Conservation (phyloP, 2,329 filamentous ascomycete species). For the Anthostomella pinea region DNA sequence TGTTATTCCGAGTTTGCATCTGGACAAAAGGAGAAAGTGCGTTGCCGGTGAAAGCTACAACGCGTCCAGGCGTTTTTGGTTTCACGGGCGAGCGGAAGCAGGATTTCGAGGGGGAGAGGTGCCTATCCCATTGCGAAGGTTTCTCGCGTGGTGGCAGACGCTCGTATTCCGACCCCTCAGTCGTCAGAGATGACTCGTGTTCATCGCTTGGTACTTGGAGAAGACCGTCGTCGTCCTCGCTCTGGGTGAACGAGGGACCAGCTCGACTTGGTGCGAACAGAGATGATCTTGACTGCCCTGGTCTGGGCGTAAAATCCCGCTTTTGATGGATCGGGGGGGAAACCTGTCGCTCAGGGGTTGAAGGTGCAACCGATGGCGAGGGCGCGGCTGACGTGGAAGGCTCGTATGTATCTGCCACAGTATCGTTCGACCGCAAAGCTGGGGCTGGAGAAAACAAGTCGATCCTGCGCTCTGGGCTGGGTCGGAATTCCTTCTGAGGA, state of each 20-base stretch:
- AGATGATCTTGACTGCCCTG: constrained; percentile 30
- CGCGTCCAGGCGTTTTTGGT: constrained; percentile 54
- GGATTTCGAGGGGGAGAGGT: constrained; percentile 56
- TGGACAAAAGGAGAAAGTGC: constrained; percentile 46
- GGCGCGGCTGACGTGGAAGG: constrained; percentile 14
- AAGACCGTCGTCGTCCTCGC: constrained; percentile 7
- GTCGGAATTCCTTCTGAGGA: constrained; percentile 34
- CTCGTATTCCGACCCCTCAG: constrained; percentile 38
- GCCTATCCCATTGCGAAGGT: constrained; percentile 47
- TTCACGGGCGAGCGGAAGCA: constrained; percentile 56
- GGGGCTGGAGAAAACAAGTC: constrained; percentile 37
- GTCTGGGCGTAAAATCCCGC: constrained; percentile 46
- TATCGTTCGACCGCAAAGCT: constrained; percentile 21
- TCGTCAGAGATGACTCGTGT: constrained; percentile 32
- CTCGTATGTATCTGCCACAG: constrained; percentile 27
- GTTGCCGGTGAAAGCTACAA: constrained; percentile 56
- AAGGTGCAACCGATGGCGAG: constrained; percentile 8
- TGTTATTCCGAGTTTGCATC: constrained; percentile 28
- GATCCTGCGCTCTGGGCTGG: constrained; percentile 30
- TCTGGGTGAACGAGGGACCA: constrained; percentile 17
- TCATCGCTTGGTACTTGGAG: constrained; percentile 18
- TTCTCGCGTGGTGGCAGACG: constrained; percentile 40
- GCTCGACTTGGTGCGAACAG: constrained; percentile 39
- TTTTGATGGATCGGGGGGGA: constrained; percentile 44
- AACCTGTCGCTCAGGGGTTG: constrained; percentile 25